Evolutionary conservation across 108 stramenopile genomes (phyloP), one percentile per base, ranked within the genome.

Genomic region (Stephanodiscus triporus): DNA sequence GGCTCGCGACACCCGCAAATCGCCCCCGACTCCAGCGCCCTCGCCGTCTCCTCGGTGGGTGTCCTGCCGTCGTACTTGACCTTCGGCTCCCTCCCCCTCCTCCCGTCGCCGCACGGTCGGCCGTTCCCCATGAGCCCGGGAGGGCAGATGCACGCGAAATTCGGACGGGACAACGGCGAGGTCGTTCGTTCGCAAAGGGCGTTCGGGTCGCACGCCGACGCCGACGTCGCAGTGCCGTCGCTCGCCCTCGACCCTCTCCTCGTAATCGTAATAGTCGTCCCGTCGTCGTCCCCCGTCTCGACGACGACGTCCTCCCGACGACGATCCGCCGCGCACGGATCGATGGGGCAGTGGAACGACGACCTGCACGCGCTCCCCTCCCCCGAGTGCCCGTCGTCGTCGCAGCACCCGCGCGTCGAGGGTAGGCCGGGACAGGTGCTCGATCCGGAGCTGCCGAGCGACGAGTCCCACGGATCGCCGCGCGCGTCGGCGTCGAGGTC

Each of bases 1-100:
- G 94, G 94, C 73, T 77, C 85, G 14, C 81, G 83, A 77, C 94
- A 95, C 22, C 85, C 91, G 65, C 95, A 95, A 65, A 91, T 88
- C 73, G 65, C 83, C 51, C 86, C 86, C 27, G 86, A 81, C 63
- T 84, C 82, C 60, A 91, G 56, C n/a, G 47, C n/a, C 34, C 53
- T 68, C 43, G 43, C 53, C 19, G 88, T 91, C 58, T 83, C 78
- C 59, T 89, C 91, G 24, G 94, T 95, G 16, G 91, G 89, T 40
- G 90, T 90, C 37, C 84, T 76, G 23, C 92, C 92, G 83, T 91
- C 92, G 67, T 84, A 94, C 79, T 83, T 89, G 49, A 91, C 87
- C 60, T 84, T 91, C 22, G 90, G 89, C 74, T 86, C 85, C 9
- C 58, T 53, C 11, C 78, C 40, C 4, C 42, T 57, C 14, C 54